Evolutionary conservation across 805 yeast species (phyloP).

Genomic region (Lipomyces chichibuensis): DNA sequence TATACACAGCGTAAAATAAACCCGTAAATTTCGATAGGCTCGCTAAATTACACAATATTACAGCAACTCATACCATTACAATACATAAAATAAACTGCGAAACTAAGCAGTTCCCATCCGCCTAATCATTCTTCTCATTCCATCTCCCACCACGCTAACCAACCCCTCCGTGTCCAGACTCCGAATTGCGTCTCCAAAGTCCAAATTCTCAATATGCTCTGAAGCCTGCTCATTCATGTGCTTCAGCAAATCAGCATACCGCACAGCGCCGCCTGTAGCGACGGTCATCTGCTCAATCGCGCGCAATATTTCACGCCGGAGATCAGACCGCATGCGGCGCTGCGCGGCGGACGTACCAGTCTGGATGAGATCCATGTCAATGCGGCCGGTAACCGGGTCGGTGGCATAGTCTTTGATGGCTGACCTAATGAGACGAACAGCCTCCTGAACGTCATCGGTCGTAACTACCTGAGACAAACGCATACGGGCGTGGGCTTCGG

Average conservation of each 20-base stretch:
- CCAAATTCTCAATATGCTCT: constrained; percentile 68
- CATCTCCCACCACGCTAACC: constrained; percentile 70
- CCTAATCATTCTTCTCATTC: constrained; percentile 64
- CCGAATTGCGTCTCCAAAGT: constrained; percentile 67
- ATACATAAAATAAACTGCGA: neutral
- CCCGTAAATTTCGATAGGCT: neutral
- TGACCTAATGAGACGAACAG: constrained; percentile 86
- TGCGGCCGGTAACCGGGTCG: constrained; percentile 94
- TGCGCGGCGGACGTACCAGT: constrained; percentile 93
- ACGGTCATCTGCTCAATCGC: constrained; percentile 49
- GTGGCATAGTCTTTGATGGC: constrained; percentile 98
- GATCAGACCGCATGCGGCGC: constrained; percentile 73
- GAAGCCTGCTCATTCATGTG: constrained; percentile 68
- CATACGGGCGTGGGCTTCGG: constrained; percentile 98
- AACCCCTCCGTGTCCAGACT: constrained; percentile 73
- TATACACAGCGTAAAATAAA: neutral
- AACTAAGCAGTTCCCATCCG: constrained; percentile 17
- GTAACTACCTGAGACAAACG: constrained; percentile 73
- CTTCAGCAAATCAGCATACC: constrained; percentile 61
- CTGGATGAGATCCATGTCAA: constrained; percentile 96
- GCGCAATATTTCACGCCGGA: constrained; percentile 61
- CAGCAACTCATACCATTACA: neutral
- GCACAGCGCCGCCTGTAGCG: constrained; percentile 50
- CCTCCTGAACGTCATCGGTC: constrained; percentile 83
- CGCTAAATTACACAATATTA: neutral